Base-by-base conservation (phyloP, 192 early-diverging fungal species). In the Kappamyces sp. region DNA sequence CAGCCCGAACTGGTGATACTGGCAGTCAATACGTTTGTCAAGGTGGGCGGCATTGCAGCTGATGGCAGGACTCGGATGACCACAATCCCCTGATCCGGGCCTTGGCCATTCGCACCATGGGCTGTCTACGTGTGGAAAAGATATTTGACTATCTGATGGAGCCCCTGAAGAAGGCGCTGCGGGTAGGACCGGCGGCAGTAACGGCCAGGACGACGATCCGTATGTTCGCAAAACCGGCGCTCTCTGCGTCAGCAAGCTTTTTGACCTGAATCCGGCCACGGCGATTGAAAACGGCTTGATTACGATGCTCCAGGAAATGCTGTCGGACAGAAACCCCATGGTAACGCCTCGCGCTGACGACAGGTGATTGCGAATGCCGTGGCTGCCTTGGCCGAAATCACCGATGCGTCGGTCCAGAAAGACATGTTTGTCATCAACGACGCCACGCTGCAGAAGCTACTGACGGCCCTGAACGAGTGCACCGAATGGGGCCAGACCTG, bases 401-500 rank as follows among this genome's bases (percentile, higher is more conserved):
- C 87, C 53, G 89, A 91, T 39, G 79, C 82, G 15, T 77, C 87
- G 4, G 72, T 70, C 3, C 58, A 73, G 0, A 76, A 70, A 39
- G 84, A 87, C 58, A 74, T 93, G 43, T 94, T 96, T 72, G 65
- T 69, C 10, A 78, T 99, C 42, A 90, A 91, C 52, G 64, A 75
- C 10, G 60, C 68, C 23, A 76, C 78, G 8, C 82, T 93, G 48
- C 75, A 81, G 48, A 93, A 91, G 71, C 76, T 99, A 66, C 71
- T 99, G 66, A 83, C 89, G 5, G 94, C 94, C 3, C 66, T 99
- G 47, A 99, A 99, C 72, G 96, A 97, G 70, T 97, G 94, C 69
- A 91, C 90, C 40, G 96, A 99, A 64, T 99, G 96, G 96, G 94
- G 96, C 46, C 93, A 97, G 66, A 93, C 96, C 54, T 86, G 91